Conservation (phyloP, 768 basidiomycete genomes). For the Stropharia rugosoannulata region DNA sequence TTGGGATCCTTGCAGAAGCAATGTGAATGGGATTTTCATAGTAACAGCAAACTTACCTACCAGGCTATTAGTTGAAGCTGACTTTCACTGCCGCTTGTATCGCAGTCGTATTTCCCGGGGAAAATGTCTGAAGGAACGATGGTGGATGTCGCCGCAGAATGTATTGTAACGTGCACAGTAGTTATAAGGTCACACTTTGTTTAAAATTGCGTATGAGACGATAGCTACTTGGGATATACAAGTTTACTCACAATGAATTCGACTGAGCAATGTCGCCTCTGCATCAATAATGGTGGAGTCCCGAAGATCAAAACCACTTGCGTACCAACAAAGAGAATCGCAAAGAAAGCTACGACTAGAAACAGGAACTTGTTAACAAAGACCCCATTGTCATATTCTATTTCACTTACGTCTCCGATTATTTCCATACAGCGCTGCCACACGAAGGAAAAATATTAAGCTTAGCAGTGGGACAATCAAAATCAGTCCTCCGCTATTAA, state of each 20-base stretch:
- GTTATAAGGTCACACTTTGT: background rate
- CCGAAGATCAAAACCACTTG: background rate
- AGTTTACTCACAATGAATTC: background rate
- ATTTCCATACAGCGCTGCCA: background rate
- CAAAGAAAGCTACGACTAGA: background rate
- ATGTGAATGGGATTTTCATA: background rate
- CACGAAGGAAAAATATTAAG: background rate
- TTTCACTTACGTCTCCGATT: background rate
- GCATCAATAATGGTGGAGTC: too few species aligned
- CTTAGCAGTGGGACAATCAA: background rate
- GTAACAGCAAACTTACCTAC: background rate
- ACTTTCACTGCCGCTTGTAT: background rate
- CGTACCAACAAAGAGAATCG: background rate
- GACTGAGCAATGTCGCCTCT: background rate
- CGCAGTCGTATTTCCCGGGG: background rate
- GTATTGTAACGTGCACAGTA: background rate
- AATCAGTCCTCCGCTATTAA: background rate
- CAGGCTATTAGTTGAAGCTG: background rate
- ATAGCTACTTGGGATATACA: background rate
- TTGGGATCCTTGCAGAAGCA: background rate
- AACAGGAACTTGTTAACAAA: background rate
- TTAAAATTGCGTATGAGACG: background rate
- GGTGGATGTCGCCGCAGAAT: background rate
- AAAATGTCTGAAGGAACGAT: background rate
- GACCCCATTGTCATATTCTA: background rate